These are phyloP conservation scores for Aspergillus cavernicola DNA, from an alignment of 495 filamentous ascomycete species.

Conservation along the genomic window DNA sequence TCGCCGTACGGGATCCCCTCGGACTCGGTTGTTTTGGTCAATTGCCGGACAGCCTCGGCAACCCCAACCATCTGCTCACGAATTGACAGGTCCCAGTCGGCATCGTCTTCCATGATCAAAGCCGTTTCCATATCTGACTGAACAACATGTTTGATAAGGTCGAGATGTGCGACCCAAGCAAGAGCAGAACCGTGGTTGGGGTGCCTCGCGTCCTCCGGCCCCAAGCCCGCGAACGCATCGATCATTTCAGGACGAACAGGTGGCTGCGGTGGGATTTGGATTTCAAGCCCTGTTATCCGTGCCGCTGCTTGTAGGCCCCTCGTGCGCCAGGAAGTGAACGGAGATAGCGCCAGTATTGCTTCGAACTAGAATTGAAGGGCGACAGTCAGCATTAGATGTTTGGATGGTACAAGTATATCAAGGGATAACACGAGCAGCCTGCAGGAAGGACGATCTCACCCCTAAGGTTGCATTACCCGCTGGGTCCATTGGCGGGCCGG, in stretches of 20 bases:
- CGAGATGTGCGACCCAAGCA: slow-evolving; percentile 31
- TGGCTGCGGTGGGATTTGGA: slow-evolving; percentile 14
- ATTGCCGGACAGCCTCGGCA: slow-evolving; percentile 13
- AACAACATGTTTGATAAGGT: slow-evolving; percentile 33
- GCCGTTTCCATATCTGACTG: slow-evolving; percentile 39
- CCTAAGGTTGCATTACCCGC: slow-evolving; percentile 7
- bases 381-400: neutral
- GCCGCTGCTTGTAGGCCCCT: slow-evolving; percentile 15
- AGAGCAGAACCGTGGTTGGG: slow-evolving; percentile 14
- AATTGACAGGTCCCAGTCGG: slow-evolving; percentile 43
- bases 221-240: slow-evolving; percentile 8
- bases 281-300: slow-evolving; percentile 11
- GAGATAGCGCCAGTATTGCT: slow-evolving; percentile 17
- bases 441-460: neutral
- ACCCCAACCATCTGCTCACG: slow-evolving; percentile 19
- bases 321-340: slow-evolving; percentile 16
- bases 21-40: slow-evolving; percentile 11
- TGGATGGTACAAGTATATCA: neutral
- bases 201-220: neutral
- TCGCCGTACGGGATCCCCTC: slow-evolving; percentile 22
- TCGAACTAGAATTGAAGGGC: slow-evolving; percentile 9
- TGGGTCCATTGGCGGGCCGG: neutral
- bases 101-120: slow-evolving; percentile 45
- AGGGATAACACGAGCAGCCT: neutral
- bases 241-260: slow-evolving; percentile 11